Base-by-base conservation (phyloP, 495 filamentous ascomycete species). In the Pseudevernia furfuracea region DNA sequence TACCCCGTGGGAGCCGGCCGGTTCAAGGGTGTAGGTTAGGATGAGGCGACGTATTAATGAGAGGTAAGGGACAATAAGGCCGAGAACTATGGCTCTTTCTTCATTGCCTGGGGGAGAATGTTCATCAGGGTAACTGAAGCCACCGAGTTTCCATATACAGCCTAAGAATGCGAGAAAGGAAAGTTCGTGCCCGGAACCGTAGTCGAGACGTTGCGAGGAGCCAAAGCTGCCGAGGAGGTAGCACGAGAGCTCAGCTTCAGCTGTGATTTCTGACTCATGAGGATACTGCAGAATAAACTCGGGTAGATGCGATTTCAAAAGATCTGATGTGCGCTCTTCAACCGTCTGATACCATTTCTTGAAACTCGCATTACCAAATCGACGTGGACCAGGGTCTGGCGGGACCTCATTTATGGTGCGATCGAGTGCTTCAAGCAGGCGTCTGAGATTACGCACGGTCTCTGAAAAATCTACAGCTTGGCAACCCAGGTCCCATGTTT, bases 111-210 rank as follows among this genome's bases (percentile, higher is more conserved):
- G 63, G 12, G 71, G 70, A 28, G 73, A 74, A 3, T 74, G 41
- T 52, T 39, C 17, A 14, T 52, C 6, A 11, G 36, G 38, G 38
- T 19, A 62, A 15, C 80, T 73, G 70, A 99, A 97, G 32, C 80
- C 86, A 48, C 87, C 87, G 4, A 97, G 79, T 71, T 95, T 96
- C 93, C 93, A 99, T 7, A 97, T 78, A 48, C 87, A 86, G 23
- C 84, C 92, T 25, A 98, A 72, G 69, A 97, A 99, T 23, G 93
- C 93, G 19, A 97, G 75, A 69, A 97, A 97, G 75, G 89, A 94
- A 58, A 98, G 74, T 73, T 98, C 94, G 74, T 98, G 94, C 2
- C 94, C 94, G 10, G 95, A 97, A 0, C 94, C 94, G 73, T 96
- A 98, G 74, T 98, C 94, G 52, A 98, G 79, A 41, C 94, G 81